A percentile compares a stretch with the other conserved stretches of the same genome.
These are phyloP conservation scores for Meripilus lineatus DNA, from an alignment of 1,284 basidiomycete species.

Conservation along the genomic window DNA sequence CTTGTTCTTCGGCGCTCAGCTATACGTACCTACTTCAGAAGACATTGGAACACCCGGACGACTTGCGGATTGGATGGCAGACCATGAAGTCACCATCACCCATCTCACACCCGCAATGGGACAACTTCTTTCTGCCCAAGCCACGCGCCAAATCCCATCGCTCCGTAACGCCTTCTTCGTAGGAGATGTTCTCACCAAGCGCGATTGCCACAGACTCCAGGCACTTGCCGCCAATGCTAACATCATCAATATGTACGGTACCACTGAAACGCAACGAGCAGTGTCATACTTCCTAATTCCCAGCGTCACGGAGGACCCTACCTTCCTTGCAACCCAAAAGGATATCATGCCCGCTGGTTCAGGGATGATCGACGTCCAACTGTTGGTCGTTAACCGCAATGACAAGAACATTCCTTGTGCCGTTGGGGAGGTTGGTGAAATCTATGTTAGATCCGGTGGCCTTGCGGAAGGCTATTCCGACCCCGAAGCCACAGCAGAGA, in stretches of 20 bases:
- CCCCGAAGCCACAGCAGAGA: conserved; percentile 78
- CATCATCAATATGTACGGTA: conserved; percentile 99
- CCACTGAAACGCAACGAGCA: conserved; percentile 98
- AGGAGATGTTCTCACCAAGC: conserved; percentile 98
- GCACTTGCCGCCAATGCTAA: conserved; percentile 88
- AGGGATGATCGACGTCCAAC: conserved; percentile 98
- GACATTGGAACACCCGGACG: conserved; percentile 97
- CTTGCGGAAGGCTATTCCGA: conserved; percentile 96
- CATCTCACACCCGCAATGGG: conserved; percentile 99
- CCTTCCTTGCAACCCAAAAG: conserved; percentile 93
- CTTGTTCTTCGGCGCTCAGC: conserved; percentile 92
- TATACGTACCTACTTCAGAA: conserved; percentile 95
- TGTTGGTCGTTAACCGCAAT: conserved; percentile 94
- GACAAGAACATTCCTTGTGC: conserved; percentile 88
- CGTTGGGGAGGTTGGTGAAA: conserved; percentile 97
- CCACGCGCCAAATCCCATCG: conserved; percentile 83
- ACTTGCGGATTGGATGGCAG: conserved; percentile 98
- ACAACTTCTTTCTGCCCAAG: conserved; percentile 95
- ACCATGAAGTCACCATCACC: conserved; percentile 85
- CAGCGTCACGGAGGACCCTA: conserved; percentile 77
- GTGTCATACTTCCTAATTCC: conserved; percentile 98
- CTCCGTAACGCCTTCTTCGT: conserved; percentile 96
- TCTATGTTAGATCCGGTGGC: conserved; percentile 96
- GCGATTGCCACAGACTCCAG: conserved; percentile 95
- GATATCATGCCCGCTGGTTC: conserved; percentile 98